A percentile compares a stretch with the other conserved stretches of the same genome.
Evolutionary conservation across 108 stramenopile species (phyloP).

Genomic region (Pseudonitzschia multistriata): DNA sequence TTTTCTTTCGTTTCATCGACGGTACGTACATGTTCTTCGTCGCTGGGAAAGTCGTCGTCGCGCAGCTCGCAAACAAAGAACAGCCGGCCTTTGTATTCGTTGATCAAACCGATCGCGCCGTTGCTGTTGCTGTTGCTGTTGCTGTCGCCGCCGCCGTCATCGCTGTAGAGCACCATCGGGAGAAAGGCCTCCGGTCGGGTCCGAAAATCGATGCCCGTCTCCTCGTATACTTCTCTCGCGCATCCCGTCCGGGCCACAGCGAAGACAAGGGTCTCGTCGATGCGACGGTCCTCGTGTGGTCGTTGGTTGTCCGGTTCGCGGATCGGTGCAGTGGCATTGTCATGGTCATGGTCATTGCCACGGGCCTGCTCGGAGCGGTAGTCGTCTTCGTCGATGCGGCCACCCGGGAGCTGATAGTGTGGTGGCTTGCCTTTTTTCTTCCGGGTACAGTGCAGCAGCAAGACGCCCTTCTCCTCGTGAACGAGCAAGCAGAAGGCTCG

Average conservation of each 20-base stretch:
- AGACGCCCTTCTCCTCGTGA: conserved; percentile 57
- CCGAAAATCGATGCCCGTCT: conserved; percentile 76
- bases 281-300: neutral
- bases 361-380: conserved; percentile 41
- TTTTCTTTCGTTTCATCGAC: neutral
- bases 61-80: conserved; percentile 51
- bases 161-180: conserved; percentile 35
- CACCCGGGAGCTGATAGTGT: conserved; percentile 82
- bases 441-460: conserved; percentile 74
- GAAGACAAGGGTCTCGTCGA: conserved; percentile 24
- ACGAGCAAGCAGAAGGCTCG: conserved; percentile 66
- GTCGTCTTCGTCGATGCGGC: conserved; percentile 75
- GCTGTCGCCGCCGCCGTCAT: neutral
- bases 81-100: conserved; percentile 50
- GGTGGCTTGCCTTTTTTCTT: conserved; percentile 65
- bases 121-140: neutral
- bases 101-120: conserved; percentile 7
- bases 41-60: conserved; percentile 53
- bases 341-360: no score
- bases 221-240: conserved; percentile 70
- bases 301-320: conserved; percentile 15
- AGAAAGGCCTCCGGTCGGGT: conserved; percentile 44
- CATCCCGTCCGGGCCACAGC: conserved; percentile 62
- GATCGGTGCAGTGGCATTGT: conserved; percentile 19
- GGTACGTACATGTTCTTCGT: neutral